Conservation (phyloP, 108 stramenopile species). For the Nitzschia sp. region DNA sequence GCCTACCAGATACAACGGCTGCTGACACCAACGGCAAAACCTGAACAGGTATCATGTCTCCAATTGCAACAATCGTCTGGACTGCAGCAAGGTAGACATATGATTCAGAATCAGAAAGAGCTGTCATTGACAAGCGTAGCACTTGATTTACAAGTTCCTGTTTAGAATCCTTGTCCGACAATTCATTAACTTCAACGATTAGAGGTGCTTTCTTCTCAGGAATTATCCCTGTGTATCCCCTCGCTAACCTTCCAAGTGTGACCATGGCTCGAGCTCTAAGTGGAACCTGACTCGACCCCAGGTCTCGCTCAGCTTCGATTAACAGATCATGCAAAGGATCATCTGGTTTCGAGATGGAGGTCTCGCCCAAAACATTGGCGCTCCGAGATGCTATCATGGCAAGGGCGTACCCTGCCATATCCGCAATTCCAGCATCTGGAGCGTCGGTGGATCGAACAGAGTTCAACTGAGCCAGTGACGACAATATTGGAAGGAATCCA, state of each 20-base stretch:
- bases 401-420: constrained; percentile 80
- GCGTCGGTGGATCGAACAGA: constrained; percentile 3
- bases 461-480: constrained; percentile 28
- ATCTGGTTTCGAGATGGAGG: neutral
- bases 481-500: constrained; percentile 48
- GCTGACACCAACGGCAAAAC: constrained; percentile 53
- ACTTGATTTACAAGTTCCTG: constrained; percentile 10
- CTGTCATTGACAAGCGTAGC: constrained; percentile 46
- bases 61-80: constrained; percentile 71
- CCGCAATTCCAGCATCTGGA: constrained; percentile 48
- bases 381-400: constrained; percentile 62
- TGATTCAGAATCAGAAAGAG: constrained; percentile 77
- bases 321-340: constrained; percentile 22
- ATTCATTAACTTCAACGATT: constrained; percentile 5
- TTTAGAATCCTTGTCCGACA: neutral
- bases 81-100: constrained; percentile 86
- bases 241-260: constrained; percentile 62
- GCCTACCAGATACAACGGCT: constrained; percentile 38
- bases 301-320: constrained; percentile 49
- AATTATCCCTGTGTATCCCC: constrained; percentile 34
- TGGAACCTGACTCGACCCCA: constrained; percentile 70
- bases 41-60: constrained; percentile 52
- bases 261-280: constrained; percentile 76
- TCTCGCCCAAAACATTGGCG: constrained; percentile 1
- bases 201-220: constrained; percentile 1